Evolutionary conservation across 139 green algal genomes (phyloP).

Genomic region (Chlorella sorokiniana): DNA sequence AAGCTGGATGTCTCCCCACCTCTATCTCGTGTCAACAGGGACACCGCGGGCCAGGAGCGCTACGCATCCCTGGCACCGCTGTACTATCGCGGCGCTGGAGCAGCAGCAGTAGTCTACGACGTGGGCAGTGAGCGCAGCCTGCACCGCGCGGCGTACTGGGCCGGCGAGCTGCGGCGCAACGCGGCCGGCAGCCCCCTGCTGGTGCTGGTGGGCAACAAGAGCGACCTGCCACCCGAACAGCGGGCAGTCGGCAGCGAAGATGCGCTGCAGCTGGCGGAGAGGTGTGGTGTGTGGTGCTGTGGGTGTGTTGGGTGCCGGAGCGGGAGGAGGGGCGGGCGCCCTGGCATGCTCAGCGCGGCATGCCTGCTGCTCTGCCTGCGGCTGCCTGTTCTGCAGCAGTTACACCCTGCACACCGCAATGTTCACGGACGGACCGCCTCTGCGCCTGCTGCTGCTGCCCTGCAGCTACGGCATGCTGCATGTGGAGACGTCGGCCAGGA

Average conservation of each 20-base stretch:
- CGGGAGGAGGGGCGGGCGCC: too few species aligned
- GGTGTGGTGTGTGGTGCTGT: conserved; percentile 63
- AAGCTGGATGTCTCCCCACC: too few species aligned
- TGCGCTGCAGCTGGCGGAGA: conserved; percentile 77
- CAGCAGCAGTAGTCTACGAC: conserved; percentile 91
- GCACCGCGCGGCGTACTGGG: conserved; percentile 89
- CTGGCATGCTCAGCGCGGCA: background rate
- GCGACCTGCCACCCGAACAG: conserved; percentile 75
- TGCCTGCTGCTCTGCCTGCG: background rate
- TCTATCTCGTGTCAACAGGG: conserved; percentile 53
- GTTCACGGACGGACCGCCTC: too few species aligned
- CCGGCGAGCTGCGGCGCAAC: conserved; percentile 69
- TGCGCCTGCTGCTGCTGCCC: conserved; percentile 70
- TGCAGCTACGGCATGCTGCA: conserved; percentile 15
- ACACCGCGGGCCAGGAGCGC: conserved; percentile 95
- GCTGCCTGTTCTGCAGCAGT: background rate
- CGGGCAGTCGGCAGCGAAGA: conserved; percentile 43
- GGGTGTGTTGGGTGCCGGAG: too few species aligned
- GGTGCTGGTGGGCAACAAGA: conserved; percentile 98
- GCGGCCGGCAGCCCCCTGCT: conserved; percentile 89
- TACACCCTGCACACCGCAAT: background rate
- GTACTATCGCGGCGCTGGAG: conserved; percentile 96
- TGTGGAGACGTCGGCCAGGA: conserved; percentile 87
- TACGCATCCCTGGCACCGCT: conserved; percentile 98
- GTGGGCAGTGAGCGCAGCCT: conserved; percentile 83